Evolutionary conservation across 2,329 filamentous ascomycete species (phyloP).

Genomic region (Trichoderma atroviride): DNA sequence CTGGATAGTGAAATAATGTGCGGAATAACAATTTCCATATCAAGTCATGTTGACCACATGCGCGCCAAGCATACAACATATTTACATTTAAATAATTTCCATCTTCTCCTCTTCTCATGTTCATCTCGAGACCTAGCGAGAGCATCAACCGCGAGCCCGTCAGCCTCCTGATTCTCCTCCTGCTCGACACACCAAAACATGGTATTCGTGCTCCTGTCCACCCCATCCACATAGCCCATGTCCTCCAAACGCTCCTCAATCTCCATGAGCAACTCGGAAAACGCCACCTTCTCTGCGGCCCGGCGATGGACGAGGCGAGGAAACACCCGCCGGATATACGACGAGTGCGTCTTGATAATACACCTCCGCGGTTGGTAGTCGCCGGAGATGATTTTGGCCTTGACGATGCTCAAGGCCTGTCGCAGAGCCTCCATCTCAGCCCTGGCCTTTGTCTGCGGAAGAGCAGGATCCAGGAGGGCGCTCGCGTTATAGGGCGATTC

Average conservation of each 20-base stretch:
- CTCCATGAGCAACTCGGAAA: background rate
- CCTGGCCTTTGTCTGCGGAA: background rate
- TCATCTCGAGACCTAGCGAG: background rate
- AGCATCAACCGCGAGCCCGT: background rate
- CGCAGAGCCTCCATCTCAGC: constrained; percentile 6
- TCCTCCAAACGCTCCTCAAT: background rate
- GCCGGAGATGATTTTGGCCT: background rate
- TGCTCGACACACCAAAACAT: background rate
- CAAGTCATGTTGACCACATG: too few species aligned
- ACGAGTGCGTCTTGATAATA: constrained; percentile 1
- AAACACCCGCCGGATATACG: background rate
- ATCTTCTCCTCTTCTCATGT: background rate
- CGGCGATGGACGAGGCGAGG: background rate
- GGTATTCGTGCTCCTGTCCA: background rate
- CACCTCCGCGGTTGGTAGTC: background rate
- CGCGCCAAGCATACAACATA: too few species aligned
- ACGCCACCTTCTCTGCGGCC: background rate
- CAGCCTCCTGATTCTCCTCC: constrained; percentile 7
- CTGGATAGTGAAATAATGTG: too few species aligned
- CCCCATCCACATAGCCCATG: background rate
- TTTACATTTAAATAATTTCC: background rate
- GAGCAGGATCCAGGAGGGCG: background rate
- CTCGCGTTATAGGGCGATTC: constrained; percentile 31
- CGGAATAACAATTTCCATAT: too few species aligned
- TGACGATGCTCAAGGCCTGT: background rate